Percentiles rank a stretch among this genome's conserved stretches.
Conservation (phyloP, 768 basidiomycete genomes). For the Tricholoma saponaceum region DNA sequence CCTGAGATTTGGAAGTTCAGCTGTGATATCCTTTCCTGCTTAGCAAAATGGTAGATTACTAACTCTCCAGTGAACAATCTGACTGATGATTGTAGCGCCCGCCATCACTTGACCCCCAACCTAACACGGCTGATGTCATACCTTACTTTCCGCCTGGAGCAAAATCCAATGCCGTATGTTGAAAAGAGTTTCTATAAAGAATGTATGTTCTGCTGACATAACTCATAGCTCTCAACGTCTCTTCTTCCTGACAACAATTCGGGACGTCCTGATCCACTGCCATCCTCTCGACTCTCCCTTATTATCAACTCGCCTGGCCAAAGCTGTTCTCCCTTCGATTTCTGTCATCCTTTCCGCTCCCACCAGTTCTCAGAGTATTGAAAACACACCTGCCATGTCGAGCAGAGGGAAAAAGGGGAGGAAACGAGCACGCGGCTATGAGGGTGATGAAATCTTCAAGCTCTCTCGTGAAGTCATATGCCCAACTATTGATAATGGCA, state of each 20-base stretch:
- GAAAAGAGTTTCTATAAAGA: neutral
- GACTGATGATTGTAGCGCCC: conserved; percentile 36
- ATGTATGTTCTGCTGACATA: neutral
- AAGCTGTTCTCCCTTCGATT: conserved; percentile 47
- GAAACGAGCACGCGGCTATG: conserved; percentile 66
- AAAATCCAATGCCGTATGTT: conserved; percentile 43
- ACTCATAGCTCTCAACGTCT: conserved; percentile 32
- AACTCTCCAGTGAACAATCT: neutral
- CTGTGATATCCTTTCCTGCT: conserved; percentile 44
- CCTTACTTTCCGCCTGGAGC: conserved; percentile 62
- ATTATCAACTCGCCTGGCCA: conserved; percentile 49
- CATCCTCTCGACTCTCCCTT: conserved; percentile 45
- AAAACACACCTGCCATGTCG: conserved; percentile 15
- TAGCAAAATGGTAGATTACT: conserved; percentile 45
- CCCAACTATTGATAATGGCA: conserved; percentile 44
- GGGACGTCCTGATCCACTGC: conserved; percentile 38
- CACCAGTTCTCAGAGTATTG: conserved; percentile 23
- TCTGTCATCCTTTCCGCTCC: conserved; percentile 42
- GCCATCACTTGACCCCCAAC: conserved; percentile 53
- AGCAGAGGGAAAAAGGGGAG: conserved; percentile 52
- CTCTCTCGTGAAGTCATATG: conserved; percentile 43
- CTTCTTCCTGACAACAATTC: conserved; percentile 41
- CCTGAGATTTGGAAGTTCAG: conserved; percentile 51
- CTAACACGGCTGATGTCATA: conserved; percentile 45
- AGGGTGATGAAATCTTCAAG: conserved; percentile 72